phyloP scores from a whole-genome alignment of 495 filamentous ascomycete genomes.

The Neurospora tetrasperma region DNA sequence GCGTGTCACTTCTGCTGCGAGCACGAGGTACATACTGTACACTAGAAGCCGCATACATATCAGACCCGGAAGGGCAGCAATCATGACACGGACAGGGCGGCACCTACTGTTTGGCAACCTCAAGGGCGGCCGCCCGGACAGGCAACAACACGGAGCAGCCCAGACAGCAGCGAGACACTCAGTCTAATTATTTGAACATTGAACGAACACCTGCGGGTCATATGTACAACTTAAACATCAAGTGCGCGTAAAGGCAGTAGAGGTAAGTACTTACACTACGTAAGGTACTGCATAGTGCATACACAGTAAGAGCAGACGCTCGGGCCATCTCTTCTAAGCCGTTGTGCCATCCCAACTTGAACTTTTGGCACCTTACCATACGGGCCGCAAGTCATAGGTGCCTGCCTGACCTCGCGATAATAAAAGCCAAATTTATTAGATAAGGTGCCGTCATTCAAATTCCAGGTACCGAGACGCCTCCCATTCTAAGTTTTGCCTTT shows the following conservation, averaged over 20 bases:
- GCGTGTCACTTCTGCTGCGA: not conserved
- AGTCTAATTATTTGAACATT: not conserved
- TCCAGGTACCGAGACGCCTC: not conserved
- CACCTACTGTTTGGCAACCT: not conserved
- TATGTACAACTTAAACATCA: not conserved
- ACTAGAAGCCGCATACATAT: not conserved
- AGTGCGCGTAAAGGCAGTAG: not conserved
- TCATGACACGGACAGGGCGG: not conserved
- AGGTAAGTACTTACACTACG: too few relatives aligned
- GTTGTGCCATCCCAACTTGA: not conserved
- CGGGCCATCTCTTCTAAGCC: not conserved
- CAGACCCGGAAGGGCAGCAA: not conserved
- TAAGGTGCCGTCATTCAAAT: not conserved
- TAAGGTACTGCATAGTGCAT: too few relatives aligned
- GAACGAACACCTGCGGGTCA: not conserved
- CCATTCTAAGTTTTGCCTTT: not conserved
- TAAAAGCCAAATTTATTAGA: not conserved
- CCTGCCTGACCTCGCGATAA: not conserved
- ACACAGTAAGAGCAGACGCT: not conserved
- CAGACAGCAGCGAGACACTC: not conserved
- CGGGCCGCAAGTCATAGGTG: not conserved
- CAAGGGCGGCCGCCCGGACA: not conserved
- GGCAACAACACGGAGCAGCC: too few relatives aligned
- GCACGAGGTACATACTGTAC: not conserved
- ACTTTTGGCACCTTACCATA: not conserved